A percentile compares a stretch with the other conserved stretches of the same genome.
Evolutionary conservation across 192 early-diverging fungal species (phyloP).

Genomic region (Nowakowskiella sp.): DNA sequence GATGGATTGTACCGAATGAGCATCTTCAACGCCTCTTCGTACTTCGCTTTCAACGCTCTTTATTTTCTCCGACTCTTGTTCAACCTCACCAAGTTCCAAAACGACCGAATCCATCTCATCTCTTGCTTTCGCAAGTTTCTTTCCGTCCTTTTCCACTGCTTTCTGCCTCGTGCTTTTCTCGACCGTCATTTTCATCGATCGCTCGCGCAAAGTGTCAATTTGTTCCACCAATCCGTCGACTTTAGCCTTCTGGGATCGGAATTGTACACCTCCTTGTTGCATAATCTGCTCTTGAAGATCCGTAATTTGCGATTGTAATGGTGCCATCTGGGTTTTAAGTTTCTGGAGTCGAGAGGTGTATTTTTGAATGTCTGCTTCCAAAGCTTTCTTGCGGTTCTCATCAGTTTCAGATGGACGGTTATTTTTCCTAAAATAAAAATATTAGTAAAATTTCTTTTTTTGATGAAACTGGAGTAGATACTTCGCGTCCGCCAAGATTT

Average conservation of each 20-base stretch:
- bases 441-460: not conserved
- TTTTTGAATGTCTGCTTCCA: conserved; percentile 11
- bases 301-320: conserved; percentile 72
- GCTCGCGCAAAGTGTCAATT: conserved; percentile 58
- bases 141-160: conserved; percentile 59
- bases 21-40: conserved; percentile 10
- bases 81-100: conserved; percentile 54
- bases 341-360: too few species aligned
- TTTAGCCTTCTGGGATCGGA: conserved; percentile 77
- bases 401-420: conserved; percentile 46
- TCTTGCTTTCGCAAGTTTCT: conserved; percentile 55
- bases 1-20: not conserved
- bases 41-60: conserved; percentile 5
- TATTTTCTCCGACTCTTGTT: conserved; percentile 39
- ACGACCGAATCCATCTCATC: conserved; percentile 57
- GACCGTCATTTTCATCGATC: conserved; percentile 64
- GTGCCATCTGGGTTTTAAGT: conserved; percentile 41
- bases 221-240: conserved; percentile 74
- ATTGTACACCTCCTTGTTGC: conserved; percentile 78
- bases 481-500: conserved; percentile 50
- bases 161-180: conserved; percentile 70
- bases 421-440: conserved; percentile 24
- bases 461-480: conserved; percentile 16
- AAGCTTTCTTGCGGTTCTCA: conserved; percentile 37
- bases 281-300: conserved; percentile 82